These are phyloP conservation scores for Penicillium rolfsii DNA, from an alignment of 2,329 filamentous ascomycete species.

Conservation along the genomic window DNA sequence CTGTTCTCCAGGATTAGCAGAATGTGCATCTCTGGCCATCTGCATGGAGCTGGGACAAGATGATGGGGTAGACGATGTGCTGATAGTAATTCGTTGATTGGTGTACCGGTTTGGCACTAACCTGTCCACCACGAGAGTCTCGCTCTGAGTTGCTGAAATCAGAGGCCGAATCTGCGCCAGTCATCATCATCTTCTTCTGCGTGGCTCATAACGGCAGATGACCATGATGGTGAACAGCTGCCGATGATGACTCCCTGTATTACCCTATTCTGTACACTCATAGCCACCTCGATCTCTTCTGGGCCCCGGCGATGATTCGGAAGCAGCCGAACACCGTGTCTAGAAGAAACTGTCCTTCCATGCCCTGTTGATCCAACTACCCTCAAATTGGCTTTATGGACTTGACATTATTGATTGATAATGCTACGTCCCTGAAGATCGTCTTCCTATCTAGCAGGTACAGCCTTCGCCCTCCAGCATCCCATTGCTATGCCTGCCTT, in stretches of 20 bases:
- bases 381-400: not conserved
- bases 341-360: conserved; percentile 5
- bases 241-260: not conserved
- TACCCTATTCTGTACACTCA: not conserved
- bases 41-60: too few relatives aligned
- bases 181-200: not conserved
- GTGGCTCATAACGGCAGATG: not conserved
- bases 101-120: not conserved
- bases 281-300: not conserved
- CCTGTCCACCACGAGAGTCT: not conserved
- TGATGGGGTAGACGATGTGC: too few relatives aligned
- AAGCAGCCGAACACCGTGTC: conserved; percentile 23
- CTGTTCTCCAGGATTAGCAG: not conserved
- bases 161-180: not conserved
- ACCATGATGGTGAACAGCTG: not conserved
- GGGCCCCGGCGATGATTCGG: conserved; percentile 12
- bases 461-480: conserved; percentile 6
- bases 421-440: conserved; percentile 8
- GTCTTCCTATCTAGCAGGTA: conserved; percentile 13
- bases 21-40: not conserved
- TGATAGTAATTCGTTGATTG: not conserved
- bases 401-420: conserved; percentile 4
- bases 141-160: not conserved
- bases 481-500: conserved; percentile 3
- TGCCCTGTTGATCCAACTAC: conserved; percentile 12